A percentile compares a stretch with the other conserved stretches of the same genome.
Evolutionary conservation across 2,329 filamentous ascomycete species (phyloP).

Genomic region (Cercospora janseana): DNA sequence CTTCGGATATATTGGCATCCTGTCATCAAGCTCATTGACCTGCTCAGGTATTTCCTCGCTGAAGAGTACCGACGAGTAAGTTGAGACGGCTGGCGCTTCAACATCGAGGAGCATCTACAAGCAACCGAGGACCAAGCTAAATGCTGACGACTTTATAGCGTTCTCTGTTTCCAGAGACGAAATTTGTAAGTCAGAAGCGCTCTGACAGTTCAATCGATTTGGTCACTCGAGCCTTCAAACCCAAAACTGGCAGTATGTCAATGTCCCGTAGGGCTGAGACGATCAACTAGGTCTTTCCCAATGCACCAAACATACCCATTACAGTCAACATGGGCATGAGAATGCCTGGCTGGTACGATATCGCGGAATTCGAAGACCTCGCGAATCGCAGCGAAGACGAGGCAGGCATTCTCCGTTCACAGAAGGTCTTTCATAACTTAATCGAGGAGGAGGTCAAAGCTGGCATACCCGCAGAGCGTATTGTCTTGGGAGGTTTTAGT

Average conservation of each 20-base stretch:
- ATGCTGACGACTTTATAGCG: not conserved
- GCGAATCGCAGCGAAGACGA: conserved; percentile 61
- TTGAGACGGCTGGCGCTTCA: not conserved
- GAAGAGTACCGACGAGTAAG: conserved; percentile 80
- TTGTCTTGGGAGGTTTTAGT: conserved; percentile 82
- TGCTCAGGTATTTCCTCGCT: conserved; percentile 66
- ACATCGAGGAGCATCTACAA: too few species aligned
- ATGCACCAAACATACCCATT: conserved; percentile 62
- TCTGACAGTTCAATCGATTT: too few species aligned
- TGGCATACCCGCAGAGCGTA: conserved; percentile 77
- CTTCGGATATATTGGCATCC: too few species aligned
- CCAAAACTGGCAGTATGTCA: too few species aligned
- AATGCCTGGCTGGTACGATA: conserved; percentile 89
- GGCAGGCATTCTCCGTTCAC: conserved; percentile 68
- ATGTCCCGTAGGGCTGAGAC: conserved; percentile 43
- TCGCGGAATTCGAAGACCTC: conserved; percentile 54
- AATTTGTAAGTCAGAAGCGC: conserved; percentile 53
- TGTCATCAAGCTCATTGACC: not conserved
- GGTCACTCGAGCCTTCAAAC: too few species aligned
- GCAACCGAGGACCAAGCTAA: too few species aligned
- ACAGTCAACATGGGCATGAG: conserved; percentile 65
- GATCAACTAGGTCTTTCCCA: conserved; percentile 67
- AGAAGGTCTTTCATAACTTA: conserved; percentile 72
- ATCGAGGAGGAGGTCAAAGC: conserved; percentile 77
- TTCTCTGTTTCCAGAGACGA: conserved; percentile 75